Conservation (phyloP, 202 grass and related monocot species). For the Cymbopogon flexuosus region DNA sequence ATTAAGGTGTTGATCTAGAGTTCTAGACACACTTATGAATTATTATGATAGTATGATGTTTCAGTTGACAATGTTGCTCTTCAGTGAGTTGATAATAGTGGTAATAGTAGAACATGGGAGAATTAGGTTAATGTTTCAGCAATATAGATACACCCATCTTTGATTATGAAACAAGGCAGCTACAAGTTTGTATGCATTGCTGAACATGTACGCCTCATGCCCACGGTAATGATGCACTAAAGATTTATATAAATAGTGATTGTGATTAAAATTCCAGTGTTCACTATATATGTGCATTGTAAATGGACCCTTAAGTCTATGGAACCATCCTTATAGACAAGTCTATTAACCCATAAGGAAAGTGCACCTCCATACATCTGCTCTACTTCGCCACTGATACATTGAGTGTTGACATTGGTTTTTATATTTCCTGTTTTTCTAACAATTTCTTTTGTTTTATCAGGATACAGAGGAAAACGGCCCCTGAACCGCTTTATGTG, state of each 20-base stretch:
- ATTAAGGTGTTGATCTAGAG: background rate
- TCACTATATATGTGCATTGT: background rate
- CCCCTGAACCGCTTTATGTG: slow-evolving; percentile 56
- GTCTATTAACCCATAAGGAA: background rate
- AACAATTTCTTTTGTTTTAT: background rate
- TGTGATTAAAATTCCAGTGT: background rate
- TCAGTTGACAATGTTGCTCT: background rate
- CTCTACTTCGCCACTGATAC: background rate
- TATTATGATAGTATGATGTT: background rate
- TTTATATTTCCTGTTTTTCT: background rate
- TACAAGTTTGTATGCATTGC: background rate
- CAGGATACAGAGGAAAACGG: slow-evolving; percentile 70
- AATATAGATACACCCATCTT: background rate
- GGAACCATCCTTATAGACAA: background rate
- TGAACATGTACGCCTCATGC: background rate
- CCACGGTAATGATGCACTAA: no score
- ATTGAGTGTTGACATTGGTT: background rate
- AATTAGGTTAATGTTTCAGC: background rate
- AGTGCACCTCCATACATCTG: background rate
- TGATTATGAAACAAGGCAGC: background rate
- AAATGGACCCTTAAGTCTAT: background rate
- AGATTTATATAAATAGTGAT: background rate
- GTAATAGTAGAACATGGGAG: background rate
- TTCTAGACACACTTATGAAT: background rate
- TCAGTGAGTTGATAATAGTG: background rate